Evolutionary conservation across 495 filamentous ascomycete species (phyloP).

Genomic region (Aspergillus affinis): DNA sequence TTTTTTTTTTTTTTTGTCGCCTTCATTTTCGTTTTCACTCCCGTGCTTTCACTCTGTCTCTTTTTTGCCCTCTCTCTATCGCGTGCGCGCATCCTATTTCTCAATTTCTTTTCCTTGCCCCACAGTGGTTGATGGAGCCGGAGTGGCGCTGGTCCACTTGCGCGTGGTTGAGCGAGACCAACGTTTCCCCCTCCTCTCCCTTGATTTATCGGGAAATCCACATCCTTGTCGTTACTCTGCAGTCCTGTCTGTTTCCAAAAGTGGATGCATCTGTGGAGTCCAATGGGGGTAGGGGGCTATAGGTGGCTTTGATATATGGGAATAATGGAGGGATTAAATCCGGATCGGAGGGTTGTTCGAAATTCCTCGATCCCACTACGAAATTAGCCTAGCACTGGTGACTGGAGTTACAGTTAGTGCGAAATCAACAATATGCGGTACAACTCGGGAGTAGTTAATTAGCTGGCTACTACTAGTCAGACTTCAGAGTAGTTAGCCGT

Average conservation of each 20-base stretch:
- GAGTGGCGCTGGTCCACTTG: neutral
- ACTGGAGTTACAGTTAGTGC: neutral
- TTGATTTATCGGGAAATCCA: neutral
- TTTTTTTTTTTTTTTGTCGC: neutral
- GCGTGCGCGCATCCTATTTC: too few species aligned
- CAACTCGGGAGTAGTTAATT: neutral
- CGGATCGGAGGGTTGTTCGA: neutral
- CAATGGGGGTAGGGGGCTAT: neutral
- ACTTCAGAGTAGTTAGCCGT: neutral
- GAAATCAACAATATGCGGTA: neutral
- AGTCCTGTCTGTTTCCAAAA: neutral
- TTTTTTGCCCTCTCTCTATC: neutral
- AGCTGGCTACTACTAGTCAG: neutral
- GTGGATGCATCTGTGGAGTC: neutral
- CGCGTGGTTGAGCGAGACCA: neutral
- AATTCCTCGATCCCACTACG: neutral
- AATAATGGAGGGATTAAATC: neutral
- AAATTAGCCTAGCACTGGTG: neutral
- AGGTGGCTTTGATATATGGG: neutral
- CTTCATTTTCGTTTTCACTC: neutral
- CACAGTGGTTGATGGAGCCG: neutral
- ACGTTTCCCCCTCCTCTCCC: neutral
- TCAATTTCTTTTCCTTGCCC: neutral
- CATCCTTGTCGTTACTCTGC: neutral
- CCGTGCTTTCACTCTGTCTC: neutral